phyloP scores from a whole-genome alignment of 768 basidiomycete genomes.

The Pleurotus tuoliensis region DNA sequence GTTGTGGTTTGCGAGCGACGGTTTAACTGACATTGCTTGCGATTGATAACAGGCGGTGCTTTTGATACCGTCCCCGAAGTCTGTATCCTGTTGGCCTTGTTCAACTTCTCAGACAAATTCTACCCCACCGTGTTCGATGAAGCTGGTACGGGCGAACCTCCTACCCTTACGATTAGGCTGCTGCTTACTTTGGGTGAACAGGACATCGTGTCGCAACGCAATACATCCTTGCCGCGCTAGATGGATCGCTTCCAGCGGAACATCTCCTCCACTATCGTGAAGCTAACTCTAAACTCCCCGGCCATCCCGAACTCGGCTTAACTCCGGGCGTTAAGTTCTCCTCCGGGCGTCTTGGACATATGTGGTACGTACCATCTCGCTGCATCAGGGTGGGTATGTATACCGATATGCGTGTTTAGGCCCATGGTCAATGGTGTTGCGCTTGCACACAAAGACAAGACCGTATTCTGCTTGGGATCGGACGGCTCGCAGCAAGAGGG shows the following conservation, averaged over 20 bases:
- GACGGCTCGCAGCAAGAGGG: slow-evolving; percentile 93
- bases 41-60: slow-evolving; percentile 43
- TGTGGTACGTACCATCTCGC: slow-evolving; percentile 51
- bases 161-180: background rate
- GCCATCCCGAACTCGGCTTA: slow-evolving; percentile 85
- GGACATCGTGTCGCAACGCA: slow-evolving; percentile 91
- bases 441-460: slow-evolving; percentile 72
- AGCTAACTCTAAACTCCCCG: slow-evolving; percentile 83
- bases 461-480: slow-evolving; percentile 79
- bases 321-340: slow-evolving; percentile 94
- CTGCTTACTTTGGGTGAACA: slow-evolving; percentile 17
- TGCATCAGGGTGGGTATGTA: background rate
- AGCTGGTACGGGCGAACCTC: slow-evolving; percentile 48
- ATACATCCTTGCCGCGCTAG: slow-evolving; percentile 76
- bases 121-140: slow-evolving; percentile 76
- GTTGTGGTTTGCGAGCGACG: background rate
- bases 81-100: slow-evolving; percentile 70
- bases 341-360: slow-evolving; percentile 87
- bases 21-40: background rate
- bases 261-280: slow-evolving; percentile 84
- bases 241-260: slow-evolving; percentile 66
- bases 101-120: slow-evolving; percentile 60
- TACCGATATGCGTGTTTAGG: slow-evolving; percentile 24
- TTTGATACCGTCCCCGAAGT: slow-evolving; percentile 84
- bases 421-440: slow-evolving; percentile 84